phyloP scores from a whole-genome alignment of 2,329 filamentous ascomycete species.

The Paradendryphiella salina region DNA sequence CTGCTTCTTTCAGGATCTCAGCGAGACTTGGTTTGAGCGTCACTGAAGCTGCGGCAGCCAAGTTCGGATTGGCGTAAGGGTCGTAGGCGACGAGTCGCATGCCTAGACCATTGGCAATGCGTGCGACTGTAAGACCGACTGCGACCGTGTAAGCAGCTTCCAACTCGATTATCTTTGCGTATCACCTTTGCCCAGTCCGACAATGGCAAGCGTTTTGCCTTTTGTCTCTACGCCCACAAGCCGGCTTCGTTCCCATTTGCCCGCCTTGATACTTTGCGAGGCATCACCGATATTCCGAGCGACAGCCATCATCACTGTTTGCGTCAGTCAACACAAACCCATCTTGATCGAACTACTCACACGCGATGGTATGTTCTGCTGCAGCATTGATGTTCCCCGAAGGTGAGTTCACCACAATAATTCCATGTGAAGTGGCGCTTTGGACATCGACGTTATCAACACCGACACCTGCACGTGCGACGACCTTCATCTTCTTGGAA shows the following conservation, averaged over 20 bases:
- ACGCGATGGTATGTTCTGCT: slow-evolving; percentile 72
- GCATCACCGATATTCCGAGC: slow-evolving; percentile 74
- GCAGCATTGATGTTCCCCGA: slow-evolving; percentile 80
- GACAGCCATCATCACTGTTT: slow-evolving; percentile 66
- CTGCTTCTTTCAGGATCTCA: slow-evolving; percentile 66
- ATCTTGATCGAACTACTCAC: slow-evolving; percentile 31
- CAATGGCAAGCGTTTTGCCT: slow-evolving; percentile 73
- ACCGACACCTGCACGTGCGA: slow-evolving; percentile 76
- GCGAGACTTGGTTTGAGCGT: slow-evolving; percentile 61
- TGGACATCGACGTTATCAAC: slow-evolving; percentile 81
- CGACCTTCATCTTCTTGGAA: slow-evolving; percentile 71
- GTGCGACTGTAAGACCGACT: slow-evolving; percentile 76
- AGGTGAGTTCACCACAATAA: slow-evolving; percentile 80
- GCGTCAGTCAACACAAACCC: slow-evolving; percentile 30
- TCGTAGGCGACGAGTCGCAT: slow-evolving; percentile 77
- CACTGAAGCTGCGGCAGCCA: slow-evolving; percentile 70
- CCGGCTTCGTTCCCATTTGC: slow-evolving; percentile 74
- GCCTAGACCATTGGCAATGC: slow-evolving; percentile 75
- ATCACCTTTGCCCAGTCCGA: slow-evolving; percentile 75
- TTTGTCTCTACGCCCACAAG: slow-evolving; percentile 78
- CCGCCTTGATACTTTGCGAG: slow-evolving; percentile 68
- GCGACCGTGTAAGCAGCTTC: slow-evolving; percentile 18
- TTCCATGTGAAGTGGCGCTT: slow-evolving; percentile 70
- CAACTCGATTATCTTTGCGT: background rate
- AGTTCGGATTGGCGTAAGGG: slow-evolving; percentile 74